phyloP scores from a whole-genome alignment of 2,329 filamentous ascomycete genomes.

The Albifimbria verrucaria region DNA sequence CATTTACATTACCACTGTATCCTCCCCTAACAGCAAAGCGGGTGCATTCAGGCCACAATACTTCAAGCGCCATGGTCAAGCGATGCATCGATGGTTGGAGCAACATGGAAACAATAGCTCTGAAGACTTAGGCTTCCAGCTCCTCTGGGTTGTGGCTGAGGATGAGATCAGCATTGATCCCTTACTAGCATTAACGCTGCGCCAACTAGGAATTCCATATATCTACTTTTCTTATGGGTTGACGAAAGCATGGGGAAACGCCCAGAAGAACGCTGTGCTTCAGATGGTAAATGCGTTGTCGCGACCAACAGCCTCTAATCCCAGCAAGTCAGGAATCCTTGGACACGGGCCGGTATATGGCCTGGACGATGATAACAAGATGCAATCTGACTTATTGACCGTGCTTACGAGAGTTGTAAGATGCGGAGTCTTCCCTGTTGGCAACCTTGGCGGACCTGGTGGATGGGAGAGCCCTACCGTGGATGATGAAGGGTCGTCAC shows the following conservation, averaged over 20 bases:
- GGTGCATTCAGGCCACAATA: background rate
- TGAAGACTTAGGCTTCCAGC: background rate
- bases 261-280: background rate
- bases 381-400: background rate
- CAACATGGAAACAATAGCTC: background rate
- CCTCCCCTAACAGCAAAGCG: background rate
- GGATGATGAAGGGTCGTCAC: background rate
- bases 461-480: background rate
- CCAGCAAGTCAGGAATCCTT: background rate
- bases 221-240: background rate
- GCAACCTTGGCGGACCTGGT: background rate
- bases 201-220: background rate
- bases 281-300: background rate
- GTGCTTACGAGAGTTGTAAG: background rate
- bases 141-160: background rate
- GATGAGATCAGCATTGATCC: background rate
- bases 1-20: background rate
- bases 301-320: background rate
- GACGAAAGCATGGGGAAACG: background rate
- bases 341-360: background rate
- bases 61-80: background rate
- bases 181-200: background rate
- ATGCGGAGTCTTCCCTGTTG: background rate
- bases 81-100: background rate
- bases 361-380: background rate